These are phyloP conservation scores for Tolypocladium ophioglossoides DNA, from an alignment of 2,329 filamentous ascomycete species.

Conservation along the genomic window DNA sequence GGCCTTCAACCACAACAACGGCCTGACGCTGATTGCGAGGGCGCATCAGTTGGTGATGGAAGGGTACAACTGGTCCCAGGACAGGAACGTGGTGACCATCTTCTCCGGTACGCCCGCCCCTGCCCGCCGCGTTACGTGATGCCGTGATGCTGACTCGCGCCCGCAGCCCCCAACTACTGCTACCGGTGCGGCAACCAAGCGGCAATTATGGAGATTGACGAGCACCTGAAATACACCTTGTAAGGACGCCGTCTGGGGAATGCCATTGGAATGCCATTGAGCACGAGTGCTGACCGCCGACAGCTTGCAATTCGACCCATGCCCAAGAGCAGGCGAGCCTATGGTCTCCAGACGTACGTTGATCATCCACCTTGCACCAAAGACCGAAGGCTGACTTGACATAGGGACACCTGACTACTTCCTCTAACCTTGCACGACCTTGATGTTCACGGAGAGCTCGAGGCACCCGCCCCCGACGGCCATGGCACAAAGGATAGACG, in stretches of 20 bases:
- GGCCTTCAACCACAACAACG: conserved; percentile 99
- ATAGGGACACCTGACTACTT: conserved; percentile 91
- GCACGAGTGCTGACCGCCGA: conserved; percentile 13
- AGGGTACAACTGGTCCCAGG: conserved; percentile 99
- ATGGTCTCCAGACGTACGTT: conserved; percentile 87
- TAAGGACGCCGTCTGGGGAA: conserved; percentile 45
- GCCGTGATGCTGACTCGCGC: conserved; percentile 8
- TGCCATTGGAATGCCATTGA: background rate
- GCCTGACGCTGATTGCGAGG: conserved; percentile 85
- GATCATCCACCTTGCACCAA: background rate
- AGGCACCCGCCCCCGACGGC: conserved; percentile 2
- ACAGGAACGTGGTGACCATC: conserved; percentile 95
- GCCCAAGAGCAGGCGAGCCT: conserved; percentile 90
- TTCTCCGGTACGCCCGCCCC: conserved; percentile 64
- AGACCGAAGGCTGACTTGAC: conserved; percentile 8
- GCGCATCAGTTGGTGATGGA: conserved; percentile 99
- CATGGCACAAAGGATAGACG: conserved; percentile 9
- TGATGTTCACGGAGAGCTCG: background rate
- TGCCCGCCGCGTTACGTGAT: background rate
- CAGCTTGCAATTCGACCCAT: conserved; percentile 98
- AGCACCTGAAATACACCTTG: conserved; percentile 99
- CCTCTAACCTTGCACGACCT: conserved; percentile 50
- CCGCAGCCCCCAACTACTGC: conserved; percentile 78
- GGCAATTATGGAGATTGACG: conserved; percentile 99
- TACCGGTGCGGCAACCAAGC: conserved; percentile 98